Evolutionary conservation across 345 rosid species (phyloP).

Genomic region (Eutrema heterophyllum): DNA sequence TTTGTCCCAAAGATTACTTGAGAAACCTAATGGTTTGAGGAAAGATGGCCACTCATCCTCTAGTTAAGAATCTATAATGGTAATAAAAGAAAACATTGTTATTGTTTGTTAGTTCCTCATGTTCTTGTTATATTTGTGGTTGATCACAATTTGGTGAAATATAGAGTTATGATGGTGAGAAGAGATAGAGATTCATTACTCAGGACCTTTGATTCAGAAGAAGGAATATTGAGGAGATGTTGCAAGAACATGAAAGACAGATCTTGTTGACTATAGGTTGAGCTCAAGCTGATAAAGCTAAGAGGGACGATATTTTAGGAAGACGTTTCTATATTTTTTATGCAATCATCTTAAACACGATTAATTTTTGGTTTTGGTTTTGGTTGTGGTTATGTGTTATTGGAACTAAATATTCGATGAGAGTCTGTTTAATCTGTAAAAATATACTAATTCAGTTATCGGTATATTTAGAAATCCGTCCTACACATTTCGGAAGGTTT

Average conservation of each 20-base stretch:
- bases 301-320: constrained; percentile 30
- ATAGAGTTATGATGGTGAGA: constrained; percentile 39
- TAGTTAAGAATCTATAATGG: constrained; percentile 38
- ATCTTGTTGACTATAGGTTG: constrained; percentile 74
- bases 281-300: constrained; percentile 68
- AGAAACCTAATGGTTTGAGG: constrained; percentile 35
- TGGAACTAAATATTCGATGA: too few relatives aligned
- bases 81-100: constrained; percentile 16
- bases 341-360: too few relatives aligned
- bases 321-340: too few relatives aligned
- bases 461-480: too few relatives aligned
- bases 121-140: neutral
- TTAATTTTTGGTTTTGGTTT: too few relatives aligned
- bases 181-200: constrained; percentile 62
- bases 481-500: too few relatives aligned
- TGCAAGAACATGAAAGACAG: constrained; percentile 82
- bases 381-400: too few relatives aligned
- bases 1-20: constrained; percentile 48
- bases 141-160: neutral
- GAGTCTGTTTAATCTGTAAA: too few relatives aligned
- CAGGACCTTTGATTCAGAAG: constrained; percentile 78
- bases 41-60: constrained; percentile 37
- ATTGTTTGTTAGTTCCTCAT: neutral
- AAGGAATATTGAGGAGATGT: constrained; percentile 81
- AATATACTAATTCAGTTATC: too few relatives aligned